phyloP scores from a whole-genome alignment of 352 stramenopile species.

The Phytophthora hybrid region DNA sequence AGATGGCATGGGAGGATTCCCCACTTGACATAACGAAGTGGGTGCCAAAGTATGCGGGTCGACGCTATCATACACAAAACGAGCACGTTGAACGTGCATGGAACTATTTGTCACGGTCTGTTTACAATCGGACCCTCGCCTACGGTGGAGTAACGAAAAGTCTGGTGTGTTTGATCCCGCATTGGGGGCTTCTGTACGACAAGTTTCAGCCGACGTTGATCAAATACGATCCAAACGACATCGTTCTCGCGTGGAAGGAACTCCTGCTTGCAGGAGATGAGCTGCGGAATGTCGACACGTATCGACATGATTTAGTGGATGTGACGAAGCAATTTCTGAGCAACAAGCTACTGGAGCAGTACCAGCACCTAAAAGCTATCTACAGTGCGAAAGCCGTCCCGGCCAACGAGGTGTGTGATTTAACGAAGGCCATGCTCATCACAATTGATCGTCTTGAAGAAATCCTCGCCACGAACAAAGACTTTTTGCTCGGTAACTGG shows the following conservation, averaged over 20 bases:
- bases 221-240: slow-evolving; percentile 70
- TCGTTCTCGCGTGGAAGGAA: slow-evolving; percentile 61
- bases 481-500: slow-evolving; percentile 80
- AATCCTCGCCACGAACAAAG: slow-evolving; percentile 69
- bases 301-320: slow-evolving; percentile 76
- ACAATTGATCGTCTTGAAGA: slow-evolving; percentile 63
- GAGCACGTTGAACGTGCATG: slow-evolving; percentile 59
- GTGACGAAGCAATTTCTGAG: slow-evolving; percentile 77
- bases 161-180: slow-evolving; percentile 66
- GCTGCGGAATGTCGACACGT: slow-evolving; percentile 56
- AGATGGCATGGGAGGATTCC: slow-evolving; percentile 72
- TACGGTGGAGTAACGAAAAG: slow-evolving; percentile 82
- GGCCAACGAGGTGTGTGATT: slow-evolving; percentile 37
- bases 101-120: slow-evolving; percentile 55
- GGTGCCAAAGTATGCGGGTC: slow-evolving; percentile 54
- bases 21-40: slow-evolving; percentile 53
- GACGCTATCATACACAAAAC: slow-evolving; percentile 66
- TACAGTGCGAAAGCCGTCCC: slow-evolving; percentile 45
- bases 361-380: slow-evolving; percentile 54
- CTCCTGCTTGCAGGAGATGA: slow-evolving; percentile 54
- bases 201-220: slow-evolving; percentile 77
- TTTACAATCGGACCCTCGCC: slow-evolving; percentile 76
- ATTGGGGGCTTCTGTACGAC: slow-evolving; percentile 66
- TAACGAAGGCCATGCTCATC: slow-evolving; percentile 54
- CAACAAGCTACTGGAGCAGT: slow-evolving; percentile 66